Percentiles rank a stretch among this genome's conserved stretches.
Conservation (phyloP, 2,329 filamentous ascomycete genomes). For the Didymella lethalis region DNA sequence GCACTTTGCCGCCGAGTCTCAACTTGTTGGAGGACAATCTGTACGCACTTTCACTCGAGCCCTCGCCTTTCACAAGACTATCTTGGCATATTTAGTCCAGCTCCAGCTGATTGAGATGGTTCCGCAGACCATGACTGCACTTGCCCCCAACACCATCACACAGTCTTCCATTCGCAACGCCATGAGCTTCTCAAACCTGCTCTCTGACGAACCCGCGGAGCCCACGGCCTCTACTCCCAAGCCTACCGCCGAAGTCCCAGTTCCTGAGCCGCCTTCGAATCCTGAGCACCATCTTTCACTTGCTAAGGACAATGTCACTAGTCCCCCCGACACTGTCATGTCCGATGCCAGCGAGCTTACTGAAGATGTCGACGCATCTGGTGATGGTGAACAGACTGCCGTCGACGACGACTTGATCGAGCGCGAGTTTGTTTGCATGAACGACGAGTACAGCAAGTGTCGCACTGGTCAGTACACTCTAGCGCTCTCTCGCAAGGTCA, state of each 20-base stretch:
- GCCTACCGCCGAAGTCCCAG: background rate
- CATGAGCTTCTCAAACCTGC: constrained; percentile 40
- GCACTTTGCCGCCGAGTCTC: constrained; percentile 6
- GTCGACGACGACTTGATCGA: constrained; percentile 18
- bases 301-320: constrained; percentile 5
- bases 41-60: constrained; percentile 4
- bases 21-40: background rate
- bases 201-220: constrained; percentile 15
- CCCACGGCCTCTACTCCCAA: constrained; percentile 1
- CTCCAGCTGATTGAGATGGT: constrained; percentile 5
- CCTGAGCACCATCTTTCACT: constrained; percentile 10
- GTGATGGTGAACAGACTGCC: background rate
- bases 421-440: constrained; percentile 45
- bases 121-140: constrained; percentile 9
- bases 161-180: constrained; percentile 26
- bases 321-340: constrained; percentile 19
- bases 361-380: background rate
- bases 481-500: constrained; percentile 48
- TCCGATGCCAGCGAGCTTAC: constrained; percentile 9
- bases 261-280: constrained; percentile 15
- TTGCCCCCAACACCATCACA: constrained; percentile 8
- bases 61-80: background rate
- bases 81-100: constrained; percentile 6
- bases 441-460: constrained; percentile 43
- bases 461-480: constrained; percentile 46